Conservation (phyloP, 768 basidiomycete species). For the Auricularia heimuer region DNA sequence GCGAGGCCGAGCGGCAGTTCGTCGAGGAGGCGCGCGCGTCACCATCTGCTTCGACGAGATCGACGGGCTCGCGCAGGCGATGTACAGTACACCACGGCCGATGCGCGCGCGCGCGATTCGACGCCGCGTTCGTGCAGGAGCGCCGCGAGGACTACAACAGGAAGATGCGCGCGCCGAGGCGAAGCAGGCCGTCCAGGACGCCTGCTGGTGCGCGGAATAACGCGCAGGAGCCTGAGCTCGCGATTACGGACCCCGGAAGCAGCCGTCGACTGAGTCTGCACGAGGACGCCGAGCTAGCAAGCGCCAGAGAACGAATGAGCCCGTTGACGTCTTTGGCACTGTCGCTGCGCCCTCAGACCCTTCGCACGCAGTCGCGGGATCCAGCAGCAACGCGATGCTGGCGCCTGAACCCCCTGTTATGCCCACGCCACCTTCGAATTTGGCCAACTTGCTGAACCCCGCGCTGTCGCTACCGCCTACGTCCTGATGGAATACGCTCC, state of each 20-base stretch:
- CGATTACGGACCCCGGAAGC: constrained; percentile 66
- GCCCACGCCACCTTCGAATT: background rate
- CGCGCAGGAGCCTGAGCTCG: constrained; percentile 59
- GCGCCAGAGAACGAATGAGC: constrained; percentile 31
- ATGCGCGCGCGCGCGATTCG: constrained; percentile 85
- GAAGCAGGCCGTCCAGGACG: constrained; percentile 20
- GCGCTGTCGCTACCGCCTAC: background rate
- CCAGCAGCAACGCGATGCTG: constrained; percentile 11
- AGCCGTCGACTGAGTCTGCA: constrained; percentile 40
- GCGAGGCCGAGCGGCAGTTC: constrained; percentile 93
- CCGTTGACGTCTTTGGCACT: background rate
- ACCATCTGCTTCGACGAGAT: constrained; percentile 99
- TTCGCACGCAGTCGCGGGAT: constrained; percentile 16
- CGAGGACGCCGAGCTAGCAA: constrained; percentile 42
- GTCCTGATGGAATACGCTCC: background rate
- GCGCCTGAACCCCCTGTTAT: constrained; percentile 4
- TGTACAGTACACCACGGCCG: constrained; percentile 62
- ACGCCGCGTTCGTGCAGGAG: constrained; percentile 65
- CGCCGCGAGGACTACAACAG: constrained; percentile 38
- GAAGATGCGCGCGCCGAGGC: constrained; percentile 17
- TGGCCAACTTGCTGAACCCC: background rate
- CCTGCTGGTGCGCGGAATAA: constrained; percentile 51
- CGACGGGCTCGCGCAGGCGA: constrained; percentile 90
- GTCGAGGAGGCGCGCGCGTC: constrained; percentile 91
- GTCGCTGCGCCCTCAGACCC: background rate